phyloP scores from a whole-genome alignment of 306 rosid genomes.

The Fagus sylvatica region DNA sequence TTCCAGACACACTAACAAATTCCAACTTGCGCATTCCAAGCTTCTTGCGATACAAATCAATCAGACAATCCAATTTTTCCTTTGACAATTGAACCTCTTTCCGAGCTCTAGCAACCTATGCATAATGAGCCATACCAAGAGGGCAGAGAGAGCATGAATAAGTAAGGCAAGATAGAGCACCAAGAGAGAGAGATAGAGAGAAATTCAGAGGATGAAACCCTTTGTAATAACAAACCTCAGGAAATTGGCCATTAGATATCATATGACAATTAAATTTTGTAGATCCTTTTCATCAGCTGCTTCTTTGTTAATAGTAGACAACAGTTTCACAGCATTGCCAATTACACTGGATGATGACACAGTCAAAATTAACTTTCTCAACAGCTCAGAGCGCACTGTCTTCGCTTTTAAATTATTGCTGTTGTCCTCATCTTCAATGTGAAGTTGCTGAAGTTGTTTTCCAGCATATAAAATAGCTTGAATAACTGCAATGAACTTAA shows the following conservation, averaged over 20 bases:
- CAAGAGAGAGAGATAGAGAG: conserved; percentile 2
- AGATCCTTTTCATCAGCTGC: conserved; percentile 76
- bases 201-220: conserved; percentile 14
- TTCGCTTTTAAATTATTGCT: conserved; percentile 14
- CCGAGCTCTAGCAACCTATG: conserved; percentile 63
- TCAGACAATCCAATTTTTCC: conserved; percentile 67
- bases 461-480: conserved; percentile 81
- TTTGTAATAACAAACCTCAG: conserved; percentile 54
- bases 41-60: conserved; percentile 65
- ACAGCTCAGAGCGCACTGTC: conserved; percentile 48
- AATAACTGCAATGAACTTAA: conserved; percentile 76
- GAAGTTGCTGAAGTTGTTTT: conserved; percentile 80
- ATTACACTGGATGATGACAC: conserved; percentile 69
- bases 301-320: conserved; percentile 77
- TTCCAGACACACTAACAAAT: conserved; percentile 76
- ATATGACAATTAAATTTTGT: conserved; percentile 54
- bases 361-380: conserved; percentile 65
- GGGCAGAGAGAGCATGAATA: not conserved
- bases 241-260: conserved; percentile 68
- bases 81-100: conserved; percentile 58
- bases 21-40: conserved; percentile 71
- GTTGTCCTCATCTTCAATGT: conserved; percentile 44
- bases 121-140: conserved; percentile 21
- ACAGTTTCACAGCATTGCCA: conserved; percentile 68
- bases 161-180: conserved; percentile 12